Percentiles rank a stretch among this genome's conserved stretches.
phyloP scores from a whole-genome alignment of 805 yeast species.

The Cyberlindnera maritima region DNA sequence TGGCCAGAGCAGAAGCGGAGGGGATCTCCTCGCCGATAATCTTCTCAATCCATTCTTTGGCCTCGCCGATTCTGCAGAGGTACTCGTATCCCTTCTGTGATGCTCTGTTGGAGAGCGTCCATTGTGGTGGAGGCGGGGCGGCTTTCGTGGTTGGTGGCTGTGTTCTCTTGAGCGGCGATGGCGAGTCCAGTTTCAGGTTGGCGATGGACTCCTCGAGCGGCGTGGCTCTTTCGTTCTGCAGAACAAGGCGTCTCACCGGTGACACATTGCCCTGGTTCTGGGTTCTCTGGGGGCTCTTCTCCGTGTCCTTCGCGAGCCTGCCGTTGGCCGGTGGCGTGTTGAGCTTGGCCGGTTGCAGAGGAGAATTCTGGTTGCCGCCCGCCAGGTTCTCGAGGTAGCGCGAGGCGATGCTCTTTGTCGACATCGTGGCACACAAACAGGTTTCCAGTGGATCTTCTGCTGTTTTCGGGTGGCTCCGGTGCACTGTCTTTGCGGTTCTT shows the following conservation, averaged over 20 bases:
- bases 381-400: constrained; percentile 27
- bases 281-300: background rate
- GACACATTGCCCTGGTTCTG: background rate
- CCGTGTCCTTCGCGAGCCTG: background rate
- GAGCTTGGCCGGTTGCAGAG: constrained; percentile 20
- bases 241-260: constrained; percentile 8
- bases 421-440: background rate
- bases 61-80: constrained; percentile 75
- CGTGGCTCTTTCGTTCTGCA: constrained; percentile 12
- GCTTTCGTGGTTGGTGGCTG: background rate
- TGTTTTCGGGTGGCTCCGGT: no score
- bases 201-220: constrained; percentile 22
- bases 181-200: constrained; percentile 22
- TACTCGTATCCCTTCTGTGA: constrained; percentile 64
- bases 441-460: background rate
- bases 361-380: constrained; percentile 6
- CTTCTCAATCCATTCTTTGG: constrained; percentile 75
- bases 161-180: constrained; percentile 27
- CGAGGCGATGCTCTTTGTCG: constrained; percentile 24
- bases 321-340: constrained; percentile 13
- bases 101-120: constrained; percentile 16
- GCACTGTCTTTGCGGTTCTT: background rate
- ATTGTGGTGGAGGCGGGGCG: constrained; percentile 16
- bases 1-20: constrained; percentile 49
- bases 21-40: constrained; percentile 58